Evolutionary conservation across 1,284 basidiomycete genomes (phyloP).

Genomic region (Ganoderma sinense): DNA sequence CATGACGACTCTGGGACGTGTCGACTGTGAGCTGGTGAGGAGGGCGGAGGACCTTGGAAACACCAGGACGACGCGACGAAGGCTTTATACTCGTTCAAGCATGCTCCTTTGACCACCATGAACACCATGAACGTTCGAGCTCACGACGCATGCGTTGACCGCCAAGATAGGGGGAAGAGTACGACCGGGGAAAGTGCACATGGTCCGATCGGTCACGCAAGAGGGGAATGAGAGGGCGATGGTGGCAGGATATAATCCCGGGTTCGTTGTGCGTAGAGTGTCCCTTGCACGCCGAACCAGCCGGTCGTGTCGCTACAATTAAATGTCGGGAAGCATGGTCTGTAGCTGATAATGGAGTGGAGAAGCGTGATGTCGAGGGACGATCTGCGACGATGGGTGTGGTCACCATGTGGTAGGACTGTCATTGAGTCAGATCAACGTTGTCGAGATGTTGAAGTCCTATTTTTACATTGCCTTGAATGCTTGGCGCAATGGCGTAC

Average conservation of each 20-base stretch:
- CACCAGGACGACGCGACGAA: neutral
- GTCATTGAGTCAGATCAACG: too few species aligned
- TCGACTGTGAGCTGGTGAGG: neutral
- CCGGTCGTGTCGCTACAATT: neutral
- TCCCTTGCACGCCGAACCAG: neutral
- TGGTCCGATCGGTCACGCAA: too few species aligned
- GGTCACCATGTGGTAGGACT: too few species aligned
- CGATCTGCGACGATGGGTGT: too few species aligned
- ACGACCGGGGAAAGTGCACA: neutral
- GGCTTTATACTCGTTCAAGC: conserved; percentile 5
- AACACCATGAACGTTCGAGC: too few species aligned
- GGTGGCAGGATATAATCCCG: too few species aligned
- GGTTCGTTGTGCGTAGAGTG: too few species aligned
- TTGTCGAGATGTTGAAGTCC: too few species aligned
- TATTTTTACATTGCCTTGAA: neutral
- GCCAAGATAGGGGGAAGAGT: neutral
- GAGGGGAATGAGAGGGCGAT: neutral
- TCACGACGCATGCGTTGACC: too few species aligned
- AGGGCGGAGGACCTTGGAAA: neutral
- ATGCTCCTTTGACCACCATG: neutral
- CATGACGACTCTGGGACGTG: conserved; percentile 26
- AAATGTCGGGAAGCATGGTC: neutral
- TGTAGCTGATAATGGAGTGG: neutral
- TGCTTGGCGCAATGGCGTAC: too few species aligned
- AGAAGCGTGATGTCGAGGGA: neutral